Base-by-base conservation (phyloP, 306 rosid genomes). In the Astragalus glycyphyllos region DNA sequence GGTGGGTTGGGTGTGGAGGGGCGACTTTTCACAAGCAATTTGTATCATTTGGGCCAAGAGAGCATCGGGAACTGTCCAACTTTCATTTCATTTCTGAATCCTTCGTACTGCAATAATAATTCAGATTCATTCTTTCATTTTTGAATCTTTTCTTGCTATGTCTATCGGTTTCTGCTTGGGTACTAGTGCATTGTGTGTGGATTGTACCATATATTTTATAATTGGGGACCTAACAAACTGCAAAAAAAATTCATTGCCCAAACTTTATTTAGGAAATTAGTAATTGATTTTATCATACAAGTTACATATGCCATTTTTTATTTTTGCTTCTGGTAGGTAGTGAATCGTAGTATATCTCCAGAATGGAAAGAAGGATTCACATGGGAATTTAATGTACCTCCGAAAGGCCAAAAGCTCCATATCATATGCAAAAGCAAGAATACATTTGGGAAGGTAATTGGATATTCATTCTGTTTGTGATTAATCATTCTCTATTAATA, bases 291-390 rank as follows among this genome's bases (percentile, higher is more conserved):
- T 71, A 20, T 48, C 15, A 15, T 60, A 64, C 73, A 56, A 74
- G 58, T 80, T 65, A 77, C 77, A 6, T 29, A 20, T 51, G 29
- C 51, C 61, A 11, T 62, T 70, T 40, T 6, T 31, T 6, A 20
- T 56, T 78, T 75, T 55, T 77, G 60, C 65, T 60, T 59, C 66
- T 79, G 10, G 63, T 72, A 94, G 98, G 95, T 94, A 2, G 93
- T 94, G 77, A 90, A 83, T 86, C 97, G 87, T 59, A 87, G 87
- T 79, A 84, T 84, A 40, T 87, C 90, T 47, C 98, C 98, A 12
- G 98, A 94, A 79, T 94, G 98, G 98, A 85, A 94, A 75, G 98
- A 94, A 90, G 96, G 98, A 23, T 94, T 94, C 87, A 89, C 92
- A 0, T 94, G 98, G 98, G 97, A 87, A 49, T 94, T 90, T 71